Evolutionary conservation across 2,329 filamentous ascomycete genomes (phyloP), one percentile per base, ranked within the genome.

Genomic region (Teratosphaeriaceae sp.): DNA sequence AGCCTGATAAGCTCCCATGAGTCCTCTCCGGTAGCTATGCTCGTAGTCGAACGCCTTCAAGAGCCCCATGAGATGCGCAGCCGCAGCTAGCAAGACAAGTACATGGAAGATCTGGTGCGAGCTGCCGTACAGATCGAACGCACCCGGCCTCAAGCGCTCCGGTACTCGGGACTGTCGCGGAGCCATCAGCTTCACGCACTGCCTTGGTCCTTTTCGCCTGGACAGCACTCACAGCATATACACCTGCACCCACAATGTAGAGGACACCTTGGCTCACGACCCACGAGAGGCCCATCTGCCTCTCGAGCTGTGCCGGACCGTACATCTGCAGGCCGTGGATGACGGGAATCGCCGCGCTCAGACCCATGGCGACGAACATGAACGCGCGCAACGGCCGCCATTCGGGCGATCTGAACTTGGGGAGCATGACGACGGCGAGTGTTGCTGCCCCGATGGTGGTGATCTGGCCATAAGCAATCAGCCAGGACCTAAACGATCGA

Each of bases 41-140:
- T 87, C 81, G 60, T 85, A 83, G 65, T 95, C 86, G 66, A 96
- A 95, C 3, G 89, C 89, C 64, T 80, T 84, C 22, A 85, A 62
- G 67, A 97, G 75, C 38, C 86, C 89, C 40, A 80, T 81, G 46
- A 97, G 70, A 70, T 98, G 92, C 19, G 84, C 78, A 1, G 78
- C 75, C 0, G 88, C 90, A 0, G 92, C 92, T 47, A 88, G 65
- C 13, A 97, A 72, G 21, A 98, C 89, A 50, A 92, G 75, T 29
- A 94, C 71, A 68, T 98, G 92, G 64, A 98, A 98, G 51, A 98
- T 84, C 68, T 98, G 92, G 65, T 98, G 92, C 15, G 88, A 95
- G 61, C 82, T 88, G 27, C 92, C 90, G 78, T 85, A 85, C 40
- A 96, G 85, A 65, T 98, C 92, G 59, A 90, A 96, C 6, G 65